A percentile compares a stretch with the other conserved stretches of the same genome.
phyloP scores from a whole-genome alignment of 2,329 filamentous ascomycete species.

The Cladosporium phlei region DNA sequence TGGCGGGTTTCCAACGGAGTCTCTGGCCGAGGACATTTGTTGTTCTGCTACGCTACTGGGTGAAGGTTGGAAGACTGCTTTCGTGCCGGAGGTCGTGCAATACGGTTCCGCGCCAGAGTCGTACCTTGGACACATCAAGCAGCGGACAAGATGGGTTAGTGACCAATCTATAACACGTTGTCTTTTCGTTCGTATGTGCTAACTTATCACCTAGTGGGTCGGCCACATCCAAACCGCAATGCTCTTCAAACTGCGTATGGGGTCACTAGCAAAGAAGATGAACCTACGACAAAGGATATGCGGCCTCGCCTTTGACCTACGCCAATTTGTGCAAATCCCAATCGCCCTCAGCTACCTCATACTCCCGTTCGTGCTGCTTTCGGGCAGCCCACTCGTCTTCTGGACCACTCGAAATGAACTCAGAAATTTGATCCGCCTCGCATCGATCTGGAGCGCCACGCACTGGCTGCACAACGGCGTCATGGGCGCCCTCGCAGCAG shows the following conservation, averaged over 20 bases:
- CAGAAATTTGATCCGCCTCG: constrained; percentile 14
- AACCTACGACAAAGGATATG: constrained; percentile 38
- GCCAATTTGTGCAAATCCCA: constrained; percentile 41
- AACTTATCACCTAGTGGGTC: too few relatives aligned
- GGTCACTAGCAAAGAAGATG: constrained; percentile 10
- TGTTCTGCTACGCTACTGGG: constrained; percentile 57
- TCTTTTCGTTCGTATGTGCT: too few relatives aligned
- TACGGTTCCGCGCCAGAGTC: constrained; percentile 58
- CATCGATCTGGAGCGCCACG: constrained; percentile 12
- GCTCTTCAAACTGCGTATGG: constrained; percentile 15
- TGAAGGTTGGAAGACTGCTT: constrained; percentile 59
- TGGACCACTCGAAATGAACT: constrained; percentile 41
- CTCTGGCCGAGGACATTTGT: constrained; percentile 57
- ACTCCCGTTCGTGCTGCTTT: constrained; percentile 55
- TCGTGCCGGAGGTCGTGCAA: constrained; percentile 56
- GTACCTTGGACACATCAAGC: constrained; percentile 52
- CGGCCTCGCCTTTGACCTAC: constrained; percentile 56
- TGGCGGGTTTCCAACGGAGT: constrained; percentile 57
- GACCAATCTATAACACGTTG: too few relatives aligned
- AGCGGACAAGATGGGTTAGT: constrained; percentile 50
- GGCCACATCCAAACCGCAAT: constrained; percentile 16
- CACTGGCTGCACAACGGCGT: constrained; percentile 16
- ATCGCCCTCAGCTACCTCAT: constrained; percentile 54
- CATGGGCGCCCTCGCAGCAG: constrained; percentile 11
- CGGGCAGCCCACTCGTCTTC: constrained; percentile 54